These are phyloP conservation scores for Colletotrichum karsti DNA, from an alignment of 2,329 filamentous ascomycete species.

Conservation along the genomic window DNA sequence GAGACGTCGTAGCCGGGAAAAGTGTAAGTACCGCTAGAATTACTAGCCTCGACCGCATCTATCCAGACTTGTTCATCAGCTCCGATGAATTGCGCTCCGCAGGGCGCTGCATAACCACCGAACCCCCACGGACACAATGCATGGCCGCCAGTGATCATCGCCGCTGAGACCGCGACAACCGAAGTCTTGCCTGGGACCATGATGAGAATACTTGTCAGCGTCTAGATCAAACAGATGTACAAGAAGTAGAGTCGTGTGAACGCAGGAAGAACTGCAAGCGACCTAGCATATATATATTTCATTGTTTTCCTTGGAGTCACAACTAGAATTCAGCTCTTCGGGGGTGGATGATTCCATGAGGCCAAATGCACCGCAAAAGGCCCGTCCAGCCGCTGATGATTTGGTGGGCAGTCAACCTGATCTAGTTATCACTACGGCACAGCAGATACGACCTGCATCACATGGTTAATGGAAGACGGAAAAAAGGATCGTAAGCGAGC, in stretches of 20 bases:
- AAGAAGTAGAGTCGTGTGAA: too few species aligned
- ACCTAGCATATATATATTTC: too few species aligned
- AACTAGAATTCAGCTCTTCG: too few species aligned
- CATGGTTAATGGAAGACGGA: background rate
- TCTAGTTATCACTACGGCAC: background rate
- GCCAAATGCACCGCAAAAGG: background rate
- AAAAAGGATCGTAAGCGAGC: background rate
- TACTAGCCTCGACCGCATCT: background rate
- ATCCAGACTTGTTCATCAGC: background rate
- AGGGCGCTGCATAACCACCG: background rate
- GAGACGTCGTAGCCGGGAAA: background rate
- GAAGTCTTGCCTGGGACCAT: too few species aligned
- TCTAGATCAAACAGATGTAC: too few species aligned
- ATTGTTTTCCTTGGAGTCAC: too few species aligned
- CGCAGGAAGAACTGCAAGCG: too few species aligned
- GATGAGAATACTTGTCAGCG: too few species aligned
- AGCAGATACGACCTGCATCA: background rate
- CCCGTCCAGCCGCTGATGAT: background rate
- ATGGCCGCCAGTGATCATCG: background rate
- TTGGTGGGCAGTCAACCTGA: background rate
- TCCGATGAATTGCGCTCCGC: background rate
- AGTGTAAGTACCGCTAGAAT: background rate
- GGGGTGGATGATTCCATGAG: too few species aligned
- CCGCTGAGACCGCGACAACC: too few species aligned
- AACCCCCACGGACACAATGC: background rate